Conservation (phyloP, 176 grass and related monocot genomes). For the Avena insularis region DNA sequence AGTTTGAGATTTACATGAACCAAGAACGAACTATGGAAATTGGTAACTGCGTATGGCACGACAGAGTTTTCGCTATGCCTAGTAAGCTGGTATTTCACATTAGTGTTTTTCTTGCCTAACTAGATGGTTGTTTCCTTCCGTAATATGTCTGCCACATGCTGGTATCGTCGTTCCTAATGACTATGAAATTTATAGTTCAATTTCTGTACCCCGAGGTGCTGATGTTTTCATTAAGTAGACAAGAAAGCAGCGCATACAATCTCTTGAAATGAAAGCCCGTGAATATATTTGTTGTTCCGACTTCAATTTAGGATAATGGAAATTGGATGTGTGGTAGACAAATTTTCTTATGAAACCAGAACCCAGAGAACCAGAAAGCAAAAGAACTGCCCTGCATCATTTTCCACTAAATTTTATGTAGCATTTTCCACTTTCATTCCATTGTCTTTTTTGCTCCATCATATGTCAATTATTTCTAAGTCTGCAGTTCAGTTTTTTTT, state of each 20-base stretch:
- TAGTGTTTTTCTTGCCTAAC: not conserved
- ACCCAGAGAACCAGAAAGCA: not conserved
- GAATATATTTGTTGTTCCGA: not conserved
- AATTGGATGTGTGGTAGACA: not conserved
- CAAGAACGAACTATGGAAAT: not conserved
- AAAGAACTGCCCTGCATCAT: not conserved
- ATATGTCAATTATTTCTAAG: not conserved
- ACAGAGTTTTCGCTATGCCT: not conserved
- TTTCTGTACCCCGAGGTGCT: not conserved
- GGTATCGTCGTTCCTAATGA: not conserved
- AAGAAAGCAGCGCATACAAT: not conserved
- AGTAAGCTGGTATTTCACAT: not conserved
- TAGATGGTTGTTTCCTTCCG: not conserved
- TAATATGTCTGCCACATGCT: not conserved
- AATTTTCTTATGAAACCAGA: not conserved
- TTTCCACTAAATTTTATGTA: not conserved
- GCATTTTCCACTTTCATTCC: not conserved
- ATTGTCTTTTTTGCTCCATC: not conserved
- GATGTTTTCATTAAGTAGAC: not conserved
- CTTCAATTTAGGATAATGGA: not conserved
- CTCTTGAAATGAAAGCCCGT: not conserved
- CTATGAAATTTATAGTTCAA: not conserved
- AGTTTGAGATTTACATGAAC: not conserved
- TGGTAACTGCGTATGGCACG: not conserved
- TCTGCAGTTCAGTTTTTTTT: not conserved